Evolutionary conservation across 108 stramenopile species (phyloP).

Genomic region (Phaeodactylum tricornutum): DNA sequence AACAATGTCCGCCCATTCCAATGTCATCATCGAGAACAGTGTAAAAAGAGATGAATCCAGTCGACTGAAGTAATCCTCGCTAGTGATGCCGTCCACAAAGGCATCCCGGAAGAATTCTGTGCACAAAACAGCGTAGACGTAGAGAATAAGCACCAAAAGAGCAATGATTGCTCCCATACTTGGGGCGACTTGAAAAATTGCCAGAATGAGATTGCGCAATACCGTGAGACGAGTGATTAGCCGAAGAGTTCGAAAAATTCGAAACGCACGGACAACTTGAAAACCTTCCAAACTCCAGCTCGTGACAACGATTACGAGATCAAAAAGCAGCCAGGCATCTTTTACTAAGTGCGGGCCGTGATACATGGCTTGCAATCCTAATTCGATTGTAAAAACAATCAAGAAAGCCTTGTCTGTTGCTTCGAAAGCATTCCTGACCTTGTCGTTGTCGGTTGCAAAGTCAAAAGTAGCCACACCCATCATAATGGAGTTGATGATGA

Average conservation of each 20-base stretch:
- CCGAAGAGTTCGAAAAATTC: slow-evolving; percentile 30
- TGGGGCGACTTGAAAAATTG: slow-evolving; percentile 19
- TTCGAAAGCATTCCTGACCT: slow-evolving; percentile 8
- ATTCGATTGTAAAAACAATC: slow-evolving; percentile 32
- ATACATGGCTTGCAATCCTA: slow-evolving; percentile 21
- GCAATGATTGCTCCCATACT: slow-evolving; percentile 15
- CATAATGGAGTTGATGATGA: slow-evolving; percentile 24
- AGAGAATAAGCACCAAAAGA: slow-evolving; percentile 23
- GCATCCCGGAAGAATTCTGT: slow-evolving; percentile 27
- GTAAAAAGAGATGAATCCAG: slow-evolving; percentile 25
- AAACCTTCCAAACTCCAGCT: slow-evolving; percentile 19
- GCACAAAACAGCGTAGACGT: slow-evolving; percentile 32
- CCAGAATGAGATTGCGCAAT: slow-evolving; percentile 19
- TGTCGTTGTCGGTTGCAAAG: slow-evolving; percentile 25
- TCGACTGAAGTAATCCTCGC: slow-evolving; percentile 27
- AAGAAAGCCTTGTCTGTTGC: slow-evolving; percentile 20
- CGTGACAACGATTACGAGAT: slow-evolving; percentile 22
- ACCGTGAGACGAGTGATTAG: slow-evolving; percentile 18
- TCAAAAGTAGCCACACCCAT: slow-evolving; percentile 41
- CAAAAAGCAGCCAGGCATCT: slow-evolving; percentile 35
- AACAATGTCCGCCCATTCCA: slow-evolving; percentile 38
- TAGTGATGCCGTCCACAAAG: slow-evolving; percentile 17
- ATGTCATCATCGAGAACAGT: slow-evolving; percentile 36
- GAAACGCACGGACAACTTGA: slow-evolving; percentile 19
- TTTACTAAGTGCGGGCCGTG: slow-evolving; percentile 10